Conservation (phyloP, 345 rosid species). For the Moricandia arvensis region DNA sequence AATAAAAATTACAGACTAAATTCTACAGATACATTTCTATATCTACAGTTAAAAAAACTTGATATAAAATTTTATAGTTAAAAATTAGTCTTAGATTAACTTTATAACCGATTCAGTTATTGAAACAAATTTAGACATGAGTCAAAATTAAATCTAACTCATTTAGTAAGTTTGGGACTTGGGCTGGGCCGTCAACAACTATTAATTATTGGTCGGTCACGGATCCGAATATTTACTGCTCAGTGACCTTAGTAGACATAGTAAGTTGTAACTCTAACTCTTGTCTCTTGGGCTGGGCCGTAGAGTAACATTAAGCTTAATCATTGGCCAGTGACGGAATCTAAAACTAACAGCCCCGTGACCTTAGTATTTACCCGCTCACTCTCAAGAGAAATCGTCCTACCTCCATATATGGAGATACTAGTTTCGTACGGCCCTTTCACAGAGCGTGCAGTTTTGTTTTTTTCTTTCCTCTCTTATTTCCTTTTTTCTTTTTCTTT, state of each 20-base stretch:
- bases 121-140: too few relatives aligned
- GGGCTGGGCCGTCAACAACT: background rate
- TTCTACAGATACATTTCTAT: too few relatives aligned
- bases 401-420: conserved; percentile 16
- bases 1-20: too few relatives aligned
- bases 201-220: background rate
- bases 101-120: too few relatives aligned
- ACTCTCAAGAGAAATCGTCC: conserved; percentile 13
- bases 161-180: too few relatives aligned
- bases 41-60: too few relatives aligned
- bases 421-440: conserved; percentile 20
- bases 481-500: background rate
- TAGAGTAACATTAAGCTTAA: background rate
- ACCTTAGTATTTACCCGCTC: background rate
- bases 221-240: background rate
- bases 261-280: too few relatives aligned
- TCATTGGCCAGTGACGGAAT: conserved; percentile 15
- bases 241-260: background rate
- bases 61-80: too few relatives aligned
- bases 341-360: background rate
- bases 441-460: conserved; percentile 14
- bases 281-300: background rate
- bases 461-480: conserved; percentile 29
- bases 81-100: too few relatives aligned
- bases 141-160: too few relatives aligned